Conservation (phyloP, 75 land plant species). For the Selaginella moellendorffii region DNA sequence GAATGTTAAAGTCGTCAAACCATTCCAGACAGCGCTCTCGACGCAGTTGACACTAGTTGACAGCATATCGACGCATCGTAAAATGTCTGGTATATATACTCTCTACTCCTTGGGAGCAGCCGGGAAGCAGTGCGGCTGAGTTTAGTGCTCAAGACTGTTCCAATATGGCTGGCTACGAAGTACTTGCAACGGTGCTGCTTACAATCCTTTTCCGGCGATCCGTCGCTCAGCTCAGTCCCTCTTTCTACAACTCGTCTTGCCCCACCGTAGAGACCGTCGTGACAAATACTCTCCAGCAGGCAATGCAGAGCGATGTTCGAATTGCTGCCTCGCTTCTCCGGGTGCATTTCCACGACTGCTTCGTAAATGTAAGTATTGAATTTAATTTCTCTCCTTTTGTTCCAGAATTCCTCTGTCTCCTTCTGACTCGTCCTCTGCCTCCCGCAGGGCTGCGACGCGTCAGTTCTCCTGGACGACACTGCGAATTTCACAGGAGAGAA, state of each 20-base stretch:
- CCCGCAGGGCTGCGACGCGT: not conserved
- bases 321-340: slow-evolving; percentile 30
- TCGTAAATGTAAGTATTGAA: slow-evolving; percentile 30
- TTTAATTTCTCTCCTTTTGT: not conserved
- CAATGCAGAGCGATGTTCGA: slow-evolving; percentile 17
- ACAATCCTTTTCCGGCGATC: too few relatives aligned
- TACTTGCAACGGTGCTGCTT: too few relatives aligned
- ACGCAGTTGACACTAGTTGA: too few relatives aligned
- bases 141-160: too few relatives aligned
- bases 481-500: not conserved
- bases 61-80: too few relatives aligned
- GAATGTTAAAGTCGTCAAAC: too few relatives aligned
- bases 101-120: too few relatives aligned
- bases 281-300: slow-evolving; percentile 16
- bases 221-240: not conserved
- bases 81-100: too few relatives aligned
- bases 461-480: not conserved
- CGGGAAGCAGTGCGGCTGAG: too few relatives aligned
- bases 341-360: slow-evolving; percentile 42
- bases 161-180: too few relatives aligned
- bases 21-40: too few relatives aligned
- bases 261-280: slow-evolving; percentile 23
- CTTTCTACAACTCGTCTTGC: slow-evolving; percentile 4
- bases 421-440: not conserved
- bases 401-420: not conserved